Conservation (phyloP, 306 rosid species). For the Medicago arabica region DNA sequence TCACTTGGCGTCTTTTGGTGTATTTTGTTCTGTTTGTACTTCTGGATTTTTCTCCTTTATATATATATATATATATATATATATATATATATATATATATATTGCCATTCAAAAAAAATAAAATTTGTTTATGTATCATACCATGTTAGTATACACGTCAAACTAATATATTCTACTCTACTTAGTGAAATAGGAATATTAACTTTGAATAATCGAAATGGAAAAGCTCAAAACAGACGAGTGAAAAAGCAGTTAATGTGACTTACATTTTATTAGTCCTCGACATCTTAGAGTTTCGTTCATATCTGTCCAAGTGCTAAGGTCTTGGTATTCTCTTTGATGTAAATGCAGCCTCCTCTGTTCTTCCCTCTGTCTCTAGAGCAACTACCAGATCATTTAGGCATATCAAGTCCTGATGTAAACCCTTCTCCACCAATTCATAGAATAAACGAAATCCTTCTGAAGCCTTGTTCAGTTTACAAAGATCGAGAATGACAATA, state of each 20-base stretch:
- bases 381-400: constrained; percentile 56
- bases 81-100: too few species aligned
- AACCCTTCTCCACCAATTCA: constrained; percentile 66
- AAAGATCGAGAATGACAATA: constrained; percentile 60
- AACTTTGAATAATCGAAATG: not conserved
- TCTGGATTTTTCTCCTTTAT: too few species aligned
- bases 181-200: not conserved
- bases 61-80: too few species aligned
- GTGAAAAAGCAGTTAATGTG: constrained; percentile 9
- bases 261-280: constrained; percentile 42
- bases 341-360: constrained; percentile 68
- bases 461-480: constrained; percentile 57
- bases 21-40: too few species aligned
- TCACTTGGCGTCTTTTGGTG: too few species aligned
- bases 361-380: constrained; percentile 59
- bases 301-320: constrained; percentile 15
- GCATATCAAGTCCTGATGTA: constrained; percentile 63
- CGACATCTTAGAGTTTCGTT: constrained; percentile 39
- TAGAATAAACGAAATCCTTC: constrained; percentile 80
- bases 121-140: not conserved
- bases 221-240: not conserved
- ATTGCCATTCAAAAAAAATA: too few species aligned
- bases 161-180: not conserved
- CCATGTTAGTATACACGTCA: not conserved
- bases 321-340: constrained; percentile 58